Base-by-base conservation (phyloP, 2,329 filamentous ascomycete species). In the Penicillium psychrosexuale region DNA sequence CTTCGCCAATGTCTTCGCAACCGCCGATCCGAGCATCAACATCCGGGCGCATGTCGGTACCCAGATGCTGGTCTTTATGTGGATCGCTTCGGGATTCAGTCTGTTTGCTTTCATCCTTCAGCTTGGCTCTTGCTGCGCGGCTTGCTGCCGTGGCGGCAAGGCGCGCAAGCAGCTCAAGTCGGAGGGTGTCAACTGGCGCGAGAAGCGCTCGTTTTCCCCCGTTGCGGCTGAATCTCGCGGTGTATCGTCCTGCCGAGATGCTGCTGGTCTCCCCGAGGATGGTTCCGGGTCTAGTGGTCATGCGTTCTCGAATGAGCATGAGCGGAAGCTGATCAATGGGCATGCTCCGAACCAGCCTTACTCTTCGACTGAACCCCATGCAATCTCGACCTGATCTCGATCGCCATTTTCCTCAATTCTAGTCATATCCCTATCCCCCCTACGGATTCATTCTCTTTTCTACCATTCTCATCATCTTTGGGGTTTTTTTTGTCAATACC, bases 11-110 rank as follows among this genome's bases (percentile, higher is more conserved):
- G 89, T 90, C 51, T 84, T 95, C 63, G 85, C 84, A 22, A 81
- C 81, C 28, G 75, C 76, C 5, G 85, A 89, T 66, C 80, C 82
- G 2, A 84, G 89, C 55, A 78, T 97, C 49, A 94, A 96, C 71
- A 91, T 97, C 63, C 71, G 76, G 9, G 89, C 87, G 3, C 75
- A 81, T 3, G 77, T 96, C 33, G 91, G 91, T 6, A 74, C 71
- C 34, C 81, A 84, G 61, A 92, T 96, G 88, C 83, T 96, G 66
- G 88, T 77, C 0, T 95, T 96, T 68, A 93, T 96, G 87, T 97
- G 93, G 92, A 82, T 91, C 28, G 89, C 87, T 0, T 82, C 85
- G 0, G 83, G 79, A 0, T 83, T 87, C 57, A 82, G 84, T 1
- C 74, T 90, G 5, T 66, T 92, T 19, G 87, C 87, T 0, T 92